Evolutionary conservation across 345 rosid species (phyloP).

Genomic region (Eucalyptus albens): DNA sequence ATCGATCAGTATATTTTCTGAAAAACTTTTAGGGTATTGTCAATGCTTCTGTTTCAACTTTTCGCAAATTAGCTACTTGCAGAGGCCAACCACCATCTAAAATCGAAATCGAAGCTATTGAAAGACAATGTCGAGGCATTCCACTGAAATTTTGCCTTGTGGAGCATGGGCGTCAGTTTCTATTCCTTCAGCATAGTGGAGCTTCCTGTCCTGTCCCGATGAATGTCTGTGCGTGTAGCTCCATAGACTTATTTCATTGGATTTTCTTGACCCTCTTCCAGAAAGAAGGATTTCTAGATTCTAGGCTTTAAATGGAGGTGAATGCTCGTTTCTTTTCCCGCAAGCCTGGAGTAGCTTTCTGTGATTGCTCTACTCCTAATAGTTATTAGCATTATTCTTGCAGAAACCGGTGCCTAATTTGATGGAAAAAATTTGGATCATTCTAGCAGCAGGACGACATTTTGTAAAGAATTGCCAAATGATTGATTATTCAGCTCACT

Average conservation of each 20-base stretch:
- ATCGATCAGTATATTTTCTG: neutral
- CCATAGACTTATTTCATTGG: neutral
- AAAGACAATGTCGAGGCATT: conserved; percentile 20
- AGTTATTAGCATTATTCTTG: neutral
- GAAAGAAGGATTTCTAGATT: neutral
- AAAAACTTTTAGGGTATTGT: neutral
- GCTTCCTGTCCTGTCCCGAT: conserved; percentile 17
- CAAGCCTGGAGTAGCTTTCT: neutral
- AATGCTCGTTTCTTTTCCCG: neutral
- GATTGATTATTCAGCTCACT: neutral
- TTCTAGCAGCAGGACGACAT: neutral
- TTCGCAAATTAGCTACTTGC: neutral
- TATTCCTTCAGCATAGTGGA: conserved; percentile 25
- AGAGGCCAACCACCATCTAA: conserved; percentile 48
- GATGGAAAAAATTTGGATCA: neutral
- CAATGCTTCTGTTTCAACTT: neutral
- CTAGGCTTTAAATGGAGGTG: neutral
- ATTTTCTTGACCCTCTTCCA: neutral
- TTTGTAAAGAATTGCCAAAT: neutral
- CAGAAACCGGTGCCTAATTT: neutral
- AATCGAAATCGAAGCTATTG: conserved; percentile 37
- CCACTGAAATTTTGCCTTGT: conserved; percentile 53
- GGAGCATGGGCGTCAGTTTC: conserved; percentile 58
- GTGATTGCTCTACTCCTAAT: neutral
- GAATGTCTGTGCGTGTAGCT: neutral